Conservation (phyloP, 2,329 filamentous ascomycete genomes). For the Xylaria sp. region DNA sequence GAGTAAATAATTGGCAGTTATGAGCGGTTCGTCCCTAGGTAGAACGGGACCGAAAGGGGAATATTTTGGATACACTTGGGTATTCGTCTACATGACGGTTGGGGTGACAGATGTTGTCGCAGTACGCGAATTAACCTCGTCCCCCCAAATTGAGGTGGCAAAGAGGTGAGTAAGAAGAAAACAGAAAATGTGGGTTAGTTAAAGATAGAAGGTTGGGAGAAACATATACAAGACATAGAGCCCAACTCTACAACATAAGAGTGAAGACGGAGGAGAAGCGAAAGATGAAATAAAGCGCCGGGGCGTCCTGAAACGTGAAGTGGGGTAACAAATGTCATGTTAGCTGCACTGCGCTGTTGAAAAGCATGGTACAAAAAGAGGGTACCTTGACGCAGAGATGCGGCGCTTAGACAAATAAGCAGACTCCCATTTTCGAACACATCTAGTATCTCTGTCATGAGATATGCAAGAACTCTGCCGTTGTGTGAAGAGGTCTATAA, state of each 20-base stretch:
- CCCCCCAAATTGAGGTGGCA: not conserved
- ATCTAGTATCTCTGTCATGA: too few relatives aligned
- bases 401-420: not conserved
- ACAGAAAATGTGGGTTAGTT: not conserved
- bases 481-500: too few relatives aligned
- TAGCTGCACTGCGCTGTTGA: not conserved
- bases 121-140: too few relatives aligned
- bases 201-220: not conserved
- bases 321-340: not conserved
- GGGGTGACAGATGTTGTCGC: too few relatives aligned
- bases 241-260: not conserved
- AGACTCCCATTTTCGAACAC: not conserved
- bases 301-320: not conserved
- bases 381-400: not conserved
- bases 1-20: not conserved
- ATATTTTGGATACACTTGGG: not conserved
- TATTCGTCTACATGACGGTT: too few relatives aligned
- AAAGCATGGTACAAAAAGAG: not conserved
- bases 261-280: slow-evolving; percentile 4
- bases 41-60: not conserved
- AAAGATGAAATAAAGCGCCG: not conserved
- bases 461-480: too few relatives aligned
- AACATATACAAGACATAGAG: not conserved
- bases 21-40: not conserved
- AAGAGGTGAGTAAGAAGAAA: not conserved